Evolutionary conservation across 805 yeast genomes (phyloP), one percentile per base, ranked within the genome.

Genomic region (Barnettozyma vustinii): DNA sequence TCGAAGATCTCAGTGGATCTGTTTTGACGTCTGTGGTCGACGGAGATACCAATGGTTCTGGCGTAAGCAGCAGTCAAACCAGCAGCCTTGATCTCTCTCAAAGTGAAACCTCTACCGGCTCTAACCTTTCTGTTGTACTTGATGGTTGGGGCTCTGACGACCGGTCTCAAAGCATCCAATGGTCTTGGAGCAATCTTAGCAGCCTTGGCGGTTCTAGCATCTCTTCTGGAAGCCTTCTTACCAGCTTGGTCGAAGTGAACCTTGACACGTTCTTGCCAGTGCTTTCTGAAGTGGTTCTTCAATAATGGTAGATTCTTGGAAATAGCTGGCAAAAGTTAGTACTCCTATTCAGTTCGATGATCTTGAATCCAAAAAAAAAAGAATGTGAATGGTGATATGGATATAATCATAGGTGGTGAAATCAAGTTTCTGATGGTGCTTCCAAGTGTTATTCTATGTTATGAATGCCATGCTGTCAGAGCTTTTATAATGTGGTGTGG

Each of bases 211-310:
- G 88, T 86, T 80, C 99, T 89, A 64, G 96, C 86, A 62, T 78
- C 79, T 81, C 99, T 87, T 85, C 99, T 90, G 61, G 96, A 84
- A 70, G 79, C 90, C 85, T 94, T 94, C 86, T 92, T 90, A 76
- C 99, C 99, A 71, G 99, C 97, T 84, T 94, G 99, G 92, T 94
- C 97, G 74, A 94, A 87, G 90, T 95, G 99, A 70, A 90, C 97
- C 76, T 82, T 88, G 83, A 94, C 99, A 74, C 98, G 88, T 79
- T 89, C 96, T 81, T 94, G 98, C 99, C 99, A 94, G 96, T 92
- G 92, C 88, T 92, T 92, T 84, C 97, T 87, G 96, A 92, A 92
- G 83, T 94, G 99, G 86, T 94, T 94, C 86, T 88, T 89, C 84
- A 88, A 87, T 81, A 92, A 81, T 82, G 98, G 96, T 81, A 90